These are phyloP conservation scores for Blastocystis sp. DNA, from an alignment of 352 stramenopile species.

Conservation along the genomic window DNA sequence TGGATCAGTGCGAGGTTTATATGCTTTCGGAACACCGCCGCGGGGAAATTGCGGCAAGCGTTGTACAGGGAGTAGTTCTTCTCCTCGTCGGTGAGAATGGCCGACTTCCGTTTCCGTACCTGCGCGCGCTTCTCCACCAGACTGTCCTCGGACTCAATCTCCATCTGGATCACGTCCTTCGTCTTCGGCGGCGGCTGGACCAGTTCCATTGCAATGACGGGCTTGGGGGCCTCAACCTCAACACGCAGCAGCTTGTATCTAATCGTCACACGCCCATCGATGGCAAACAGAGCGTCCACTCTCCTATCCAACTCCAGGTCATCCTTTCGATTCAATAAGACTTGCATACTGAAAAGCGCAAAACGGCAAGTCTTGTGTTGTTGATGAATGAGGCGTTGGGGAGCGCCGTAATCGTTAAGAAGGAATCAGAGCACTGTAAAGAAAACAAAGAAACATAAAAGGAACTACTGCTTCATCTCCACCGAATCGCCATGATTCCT, in stretches of 20 bases:
- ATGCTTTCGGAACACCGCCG: conserved; percentile 7
- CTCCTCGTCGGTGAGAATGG: background rate
- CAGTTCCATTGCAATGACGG: background rate
- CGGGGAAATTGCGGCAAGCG: conserved; percentile 1
- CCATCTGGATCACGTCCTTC: background rate
- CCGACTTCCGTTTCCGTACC: background rate
- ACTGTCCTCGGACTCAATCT: background rate
- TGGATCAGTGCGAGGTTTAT: conserved; percentile 35
- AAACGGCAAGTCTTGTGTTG: background rate
- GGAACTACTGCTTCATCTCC: conserved; percentile 21
- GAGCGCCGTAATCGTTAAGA: too few species aligned
- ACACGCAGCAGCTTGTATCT: background rate
- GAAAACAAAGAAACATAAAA: background rate
- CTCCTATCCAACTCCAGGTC: background rate
- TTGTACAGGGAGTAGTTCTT: conserved; percentile 15
- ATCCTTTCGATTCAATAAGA: background rate
- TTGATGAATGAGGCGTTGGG: too few species aligned
- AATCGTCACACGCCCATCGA: background rate
- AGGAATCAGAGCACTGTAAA: background rate
- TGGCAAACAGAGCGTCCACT: background rate
- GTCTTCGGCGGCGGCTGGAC: background rate
- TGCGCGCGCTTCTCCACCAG: background rate
- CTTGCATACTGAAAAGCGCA: background rate
- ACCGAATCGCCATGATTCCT: conserved; percentile 54
- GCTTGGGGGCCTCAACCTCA: background rate